Evolutionary conservation across 1,139 yeast genomes (phyloP).

Genomic region (Suhomyces yuchorum): DNA sequence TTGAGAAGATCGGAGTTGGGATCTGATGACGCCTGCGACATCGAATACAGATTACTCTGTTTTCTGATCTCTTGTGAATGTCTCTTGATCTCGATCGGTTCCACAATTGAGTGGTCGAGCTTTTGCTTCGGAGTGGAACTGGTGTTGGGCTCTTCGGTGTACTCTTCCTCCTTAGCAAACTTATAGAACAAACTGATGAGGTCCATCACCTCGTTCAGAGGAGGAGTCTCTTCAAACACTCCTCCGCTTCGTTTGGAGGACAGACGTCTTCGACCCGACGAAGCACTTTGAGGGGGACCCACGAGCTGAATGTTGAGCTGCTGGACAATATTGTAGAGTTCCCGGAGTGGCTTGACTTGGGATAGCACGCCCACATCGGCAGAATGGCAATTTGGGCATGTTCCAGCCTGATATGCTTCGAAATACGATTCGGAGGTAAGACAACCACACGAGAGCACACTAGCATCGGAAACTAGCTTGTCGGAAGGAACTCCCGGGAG

Average conservation of each 20-base stretch:
- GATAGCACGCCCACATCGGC: slow-evolving; percentile 39
- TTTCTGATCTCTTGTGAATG: slow-evolving; percentile 10
- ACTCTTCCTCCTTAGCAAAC: slow-evolving; percentile 45
- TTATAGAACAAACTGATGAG: slow-evolving; percentile 43
- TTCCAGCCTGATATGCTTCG: slow-evolving; percentile 20
- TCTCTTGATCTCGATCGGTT: slow-evolving; percentile 16
- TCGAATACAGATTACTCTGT: background rate
- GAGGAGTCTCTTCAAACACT: slow-evolving; percentile 10
- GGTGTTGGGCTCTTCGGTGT: background rate
- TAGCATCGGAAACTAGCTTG: slow-evolving; percentile 48
- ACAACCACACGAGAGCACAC: slow-evolving; percentile 72
- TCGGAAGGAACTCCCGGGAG: slow-evolving; percentile 27
- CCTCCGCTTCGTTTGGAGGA: slow-evolving; percentile 17
- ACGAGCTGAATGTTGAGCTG: slow-evolving; percentile 20
- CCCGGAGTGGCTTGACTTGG: slow-evolving; percentile 54
- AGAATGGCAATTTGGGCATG: slow-evolving; percentile 55
- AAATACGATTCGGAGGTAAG: slow-evolving; percentile 56
- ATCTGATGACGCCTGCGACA: slow-evolving; percentile 1
- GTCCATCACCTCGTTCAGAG: slow-evolving; percentile 33
- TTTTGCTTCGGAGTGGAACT: background rate
- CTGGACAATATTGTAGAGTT: slow-evolving; percentile 44
- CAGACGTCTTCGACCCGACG: slow-evolving; percentile 9
- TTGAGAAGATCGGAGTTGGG: background rate
- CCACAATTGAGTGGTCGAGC: slow-evolving; percentile 9
- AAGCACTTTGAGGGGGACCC: slow-evolving; percentile 6